These are phyloP conservation scores for Xylariales sp. DNA, from an alignment of 2,329 filamentous ascomycete genomes.

Conservation along the genomic window DNA sequence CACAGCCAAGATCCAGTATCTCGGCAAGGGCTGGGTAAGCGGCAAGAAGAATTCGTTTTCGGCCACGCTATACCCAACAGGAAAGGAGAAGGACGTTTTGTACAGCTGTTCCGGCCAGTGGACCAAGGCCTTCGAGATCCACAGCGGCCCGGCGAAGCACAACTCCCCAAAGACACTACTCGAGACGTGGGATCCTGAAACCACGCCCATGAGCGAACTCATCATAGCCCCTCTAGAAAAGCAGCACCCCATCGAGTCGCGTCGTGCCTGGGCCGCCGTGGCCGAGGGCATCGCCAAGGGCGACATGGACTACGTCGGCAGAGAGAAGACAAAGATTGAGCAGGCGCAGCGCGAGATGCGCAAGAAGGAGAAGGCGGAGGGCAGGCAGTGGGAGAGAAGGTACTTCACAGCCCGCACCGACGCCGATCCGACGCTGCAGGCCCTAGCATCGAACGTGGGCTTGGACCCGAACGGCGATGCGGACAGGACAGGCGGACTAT, in stretches of 20 bases:
- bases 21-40: conserved; percentile 58
- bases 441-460: conserved; percentile 60
- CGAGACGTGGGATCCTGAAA: conserved; percentile 55
- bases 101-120: conserved; percentile 57
- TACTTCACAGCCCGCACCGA: conserved; percentile 75
- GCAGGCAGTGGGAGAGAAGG: conserved; percentile 80
- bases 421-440: conserved; percentile 58
- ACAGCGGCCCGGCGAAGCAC: conserved; percentile 47
- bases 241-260: conserved; percentile 83
- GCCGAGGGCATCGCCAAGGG: conserved; percentile 76
- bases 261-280: conserved; percentile 83
- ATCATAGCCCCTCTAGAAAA: conserved; percentile 65
- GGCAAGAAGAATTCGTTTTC: conserved; percentile 61
- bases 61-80: conserved; percentile 56
- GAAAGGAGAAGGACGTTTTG: conserved; percentile 52
- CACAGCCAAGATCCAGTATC: conserved; percentile 60
- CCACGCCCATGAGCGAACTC: conserved; percentile 45
- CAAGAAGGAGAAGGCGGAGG: conserved; percentile 63
- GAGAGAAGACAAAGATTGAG: conserved; percentile 83
- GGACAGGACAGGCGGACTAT: conserved; percentile 71
- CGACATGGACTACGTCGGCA: conserved; percentile 77
- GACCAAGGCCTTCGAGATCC: conserved; percentile 56
- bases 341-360: conserved; percentile 82
- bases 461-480: conserved; percentile 64
- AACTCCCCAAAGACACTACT: conserved; percentile 50